Conservation (phyloP, 2,329 filamentous ascomycete genomes). For the Cytospora piceicola region DNA sequence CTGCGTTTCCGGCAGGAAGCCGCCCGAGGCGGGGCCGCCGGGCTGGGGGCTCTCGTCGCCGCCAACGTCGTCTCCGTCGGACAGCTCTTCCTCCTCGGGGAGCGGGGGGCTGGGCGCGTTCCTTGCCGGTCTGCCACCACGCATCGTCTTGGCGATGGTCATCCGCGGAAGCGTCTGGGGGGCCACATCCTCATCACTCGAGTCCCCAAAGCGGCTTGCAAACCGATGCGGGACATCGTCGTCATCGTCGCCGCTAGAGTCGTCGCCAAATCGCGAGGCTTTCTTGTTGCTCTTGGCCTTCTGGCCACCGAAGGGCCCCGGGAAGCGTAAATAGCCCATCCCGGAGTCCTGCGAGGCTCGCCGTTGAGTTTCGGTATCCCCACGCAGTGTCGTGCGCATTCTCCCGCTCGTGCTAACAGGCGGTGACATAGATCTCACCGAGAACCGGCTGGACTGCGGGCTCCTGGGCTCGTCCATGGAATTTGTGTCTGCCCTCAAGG, state of each 20-base stretch:
- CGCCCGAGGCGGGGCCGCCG: conserved; percentile 15
- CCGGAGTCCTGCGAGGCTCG: conserved; percentile 25
- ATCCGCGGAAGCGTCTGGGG: conserved; percentile 40
- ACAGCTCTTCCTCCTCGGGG: conserved; percentile 53
- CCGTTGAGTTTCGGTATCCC: conserved; percentile 31
- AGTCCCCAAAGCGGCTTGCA: conserved; percentile 62
- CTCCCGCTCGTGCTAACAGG: conserved; percentile 48
- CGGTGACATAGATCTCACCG: conserved; percentile 68
- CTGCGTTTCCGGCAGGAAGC: conserved; percentile 17
- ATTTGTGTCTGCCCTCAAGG: conserved; percentile 64
- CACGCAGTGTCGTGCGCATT: conserved; percentile 53
- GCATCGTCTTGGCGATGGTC: conserved; percentile 33
- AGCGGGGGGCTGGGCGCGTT: conserved; percentile 38
- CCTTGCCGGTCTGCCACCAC: conserved; percentile 5
- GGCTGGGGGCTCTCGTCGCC: conserved; percentile 50
- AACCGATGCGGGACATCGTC: conserved; percentile 40
- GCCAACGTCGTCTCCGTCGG: conserved; percentile 53
- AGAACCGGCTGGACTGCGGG: conserved; percentile 53
- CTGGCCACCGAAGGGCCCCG: conserved; percentile 20
- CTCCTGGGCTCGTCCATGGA: conserved; percentile 19
- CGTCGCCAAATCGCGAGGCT: conserved; percentile 38
- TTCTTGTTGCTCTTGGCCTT: conserved; percentile 29
- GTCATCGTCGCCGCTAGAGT: conserved; percentile 37
- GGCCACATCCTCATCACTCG: conserved; percentile 61
- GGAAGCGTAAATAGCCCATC: conserved; percentile 26